Base-by-base conservation (phyloP, 1,139 yeast species). In the Lodderomyces oxycetoniae region DNA sequence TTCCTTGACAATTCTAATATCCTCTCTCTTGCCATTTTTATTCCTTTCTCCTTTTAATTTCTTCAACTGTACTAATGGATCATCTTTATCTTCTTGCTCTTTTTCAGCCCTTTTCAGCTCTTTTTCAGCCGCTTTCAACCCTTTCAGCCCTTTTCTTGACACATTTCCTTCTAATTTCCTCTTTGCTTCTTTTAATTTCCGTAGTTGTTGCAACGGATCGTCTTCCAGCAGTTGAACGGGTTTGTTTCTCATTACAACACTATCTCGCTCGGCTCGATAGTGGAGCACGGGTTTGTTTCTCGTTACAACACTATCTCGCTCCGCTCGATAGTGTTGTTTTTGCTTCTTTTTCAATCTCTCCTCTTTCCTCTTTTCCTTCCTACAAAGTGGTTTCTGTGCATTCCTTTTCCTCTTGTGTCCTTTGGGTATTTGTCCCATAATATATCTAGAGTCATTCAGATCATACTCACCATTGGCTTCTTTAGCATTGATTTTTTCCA, bases 321-420 rank as follows among this genome's bases (percentile, higher is more conserved):
- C n/a, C n/a, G n/a, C n/a, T n/a, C n/a, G n/a, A 19, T 19, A 7
- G 22, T 19, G 10, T 19, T 64, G 34, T 19, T 31, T 70, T 36
- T 66, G 72, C 48, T 72, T 78, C 62, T 77, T 79, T 5, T 50
- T 42, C 30, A 56, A 52, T 37, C 84, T 63, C 40, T 77, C 79
- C 40, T 68, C 71, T 45, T 75, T 78, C 47, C 87, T 61, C 47
- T 57, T 62, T 24, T 78, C 82, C 45, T 78, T 79, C 49, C 86
- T 53, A 26, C 74, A 55, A 2, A 22, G 44, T 45, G 26, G 35
- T 26, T 14, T 30, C 6, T n/a, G 11, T 12, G 30, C 16, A 29
- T 40, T 48, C 23, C 46, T 53, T 42, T 44, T 57, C 43, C 56
- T 53, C 55, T 56, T 66, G n/a, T 28, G 13, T n/a, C n/a, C n/a